phyloP scores from a whole-genome alignment of 2,329 filamentous ascomycete species.

The Sporothrix inflata region DNA sequence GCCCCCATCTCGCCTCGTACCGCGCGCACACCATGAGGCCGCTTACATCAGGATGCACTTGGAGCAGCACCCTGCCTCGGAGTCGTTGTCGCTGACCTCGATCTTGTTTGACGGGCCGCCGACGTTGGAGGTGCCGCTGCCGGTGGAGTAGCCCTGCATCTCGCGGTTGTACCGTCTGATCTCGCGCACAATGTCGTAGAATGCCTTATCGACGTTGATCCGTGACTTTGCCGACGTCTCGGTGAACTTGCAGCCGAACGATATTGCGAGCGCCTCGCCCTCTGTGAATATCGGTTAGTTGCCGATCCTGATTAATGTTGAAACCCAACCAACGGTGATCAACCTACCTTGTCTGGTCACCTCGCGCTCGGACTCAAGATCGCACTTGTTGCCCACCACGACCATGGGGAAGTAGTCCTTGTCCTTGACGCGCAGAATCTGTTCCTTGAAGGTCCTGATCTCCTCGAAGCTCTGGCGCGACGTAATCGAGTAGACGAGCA shows the following conservation, averaged over 20 bases:
- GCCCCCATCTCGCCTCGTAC: neutral
- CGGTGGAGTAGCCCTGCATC: slow-evolving; percentile 83
- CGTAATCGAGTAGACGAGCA: slow-evolving; percentile 97
- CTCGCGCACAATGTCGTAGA: slow-evolving; percentile 97
- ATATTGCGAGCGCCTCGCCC: slow-evolving; percentile 81
- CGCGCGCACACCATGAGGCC: too few relatives aligned
- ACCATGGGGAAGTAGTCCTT: slow-evolving; percentile 99
- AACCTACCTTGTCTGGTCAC: slow-evolving; percentile 85
- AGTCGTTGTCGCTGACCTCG: slow-evolving; percentile 72
- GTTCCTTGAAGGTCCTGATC: slow-evolving; percentile 98
- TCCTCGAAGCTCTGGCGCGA: slow-evolving; percentile 97
- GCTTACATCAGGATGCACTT: slow-evolving; percentile 35
- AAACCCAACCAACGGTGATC: too few relatives aligned
- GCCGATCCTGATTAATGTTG: too few relatives aligned
- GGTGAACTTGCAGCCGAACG: slow-evolving; percentile 97
- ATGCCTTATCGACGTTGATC: slow-evolving; percentile 97
- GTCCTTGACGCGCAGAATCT: slow-evolving; percentile 97
- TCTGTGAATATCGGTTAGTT: slow-evolving; percentile 56
- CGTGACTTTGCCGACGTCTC: slow-evolving; percentile 98
- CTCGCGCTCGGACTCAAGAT: slow-evolving; percentile 90
- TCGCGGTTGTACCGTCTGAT: slow-evolving; percentile 98
- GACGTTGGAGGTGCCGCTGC: slow-evolving; percentile 65
- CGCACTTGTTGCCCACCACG: slow-evolving; percentile 98
- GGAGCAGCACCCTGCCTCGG: slow-evolving; percentile 76
- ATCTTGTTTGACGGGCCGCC: slow-evolving; percentile 71